A percentile compares a stretch with the other conserved stretches of the same genome.
These are phyloP conservation scores for Chrysosphaeria jannelii DNA, from an alignment of 2,329 filamentous ascomycete genomes.

Conservation along the genomic window DNA sequence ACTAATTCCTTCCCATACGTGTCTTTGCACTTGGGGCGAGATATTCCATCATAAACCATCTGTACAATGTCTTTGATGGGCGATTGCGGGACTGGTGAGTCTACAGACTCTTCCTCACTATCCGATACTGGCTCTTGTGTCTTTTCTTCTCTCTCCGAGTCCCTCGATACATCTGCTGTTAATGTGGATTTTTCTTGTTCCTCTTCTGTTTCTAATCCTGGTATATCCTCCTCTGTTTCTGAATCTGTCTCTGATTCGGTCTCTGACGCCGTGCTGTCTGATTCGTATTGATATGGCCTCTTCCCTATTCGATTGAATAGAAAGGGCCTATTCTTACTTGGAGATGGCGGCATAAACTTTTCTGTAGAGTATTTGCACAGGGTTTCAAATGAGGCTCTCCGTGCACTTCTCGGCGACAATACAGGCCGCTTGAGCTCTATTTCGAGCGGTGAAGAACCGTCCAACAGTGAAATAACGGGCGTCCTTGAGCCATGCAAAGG, in stretches of 20 bases:
- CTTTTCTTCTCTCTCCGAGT: too few species aligned
- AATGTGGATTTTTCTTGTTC: not conserved
- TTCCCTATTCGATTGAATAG: conserved; percentile 11
- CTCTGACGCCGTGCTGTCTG: not conserved
- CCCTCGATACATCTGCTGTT: not conserved
- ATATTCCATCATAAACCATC: too few species aligned
- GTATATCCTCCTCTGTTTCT: not conserved
- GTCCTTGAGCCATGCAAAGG: not conserved
- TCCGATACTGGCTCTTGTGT: too few species aligned
- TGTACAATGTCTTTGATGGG: too few species aligned
- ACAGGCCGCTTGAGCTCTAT: not conserved
- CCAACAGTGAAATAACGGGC: not conserved
- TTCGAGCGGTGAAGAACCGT: too few species aligned
- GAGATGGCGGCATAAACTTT: conserved; percentile 4
- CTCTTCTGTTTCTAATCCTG: not conserved
- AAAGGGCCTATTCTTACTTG: conserved; percentile 6
- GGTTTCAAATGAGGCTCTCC: too few species aligned
- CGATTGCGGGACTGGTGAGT: too few species aligned
- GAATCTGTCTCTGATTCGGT: not conserved
- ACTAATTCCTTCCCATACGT: too few species aligned
- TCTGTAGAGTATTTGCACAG: too few species aligned
- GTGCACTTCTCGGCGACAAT: too few species aligned
- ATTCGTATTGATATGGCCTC: conserved; percentile 1
- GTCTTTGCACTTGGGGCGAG: too few species aligned
- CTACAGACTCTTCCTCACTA: too few species aligned